A percentile compares a stretch with the other conserved stretches of the same genome.
Conservation (phyloP, 2,329 filamentous ascomycete species). For the Trichoderma sp. region DNA sequence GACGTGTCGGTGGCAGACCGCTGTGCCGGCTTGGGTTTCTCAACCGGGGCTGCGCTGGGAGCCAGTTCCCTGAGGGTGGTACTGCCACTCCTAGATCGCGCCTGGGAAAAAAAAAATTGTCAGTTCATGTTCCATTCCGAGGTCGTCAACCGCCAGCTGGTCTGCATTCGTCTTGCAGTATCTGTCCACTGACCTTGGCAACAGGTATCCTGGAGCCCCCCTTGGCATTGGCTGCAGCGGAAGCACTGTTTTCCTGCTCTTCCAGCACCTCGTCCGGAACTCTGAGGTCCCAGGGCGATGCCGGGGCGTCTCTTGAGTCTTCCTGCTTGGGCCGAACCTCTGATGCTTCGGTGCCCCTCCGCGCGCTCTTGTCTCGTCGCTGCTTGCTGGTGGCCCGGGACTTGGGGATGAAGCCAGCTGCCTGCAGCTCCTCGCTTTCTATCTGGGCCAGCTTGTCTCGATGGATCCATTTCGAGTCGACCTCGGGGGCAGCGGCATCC, state of each 20-base stretch:
- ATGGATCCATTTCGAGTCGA: conserved; percentile 78
- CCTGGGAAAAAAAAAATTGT: conserved; percentile 58
- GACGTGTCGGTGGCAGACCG: conserved; percentile 54
- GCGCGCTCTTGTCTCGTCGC: conserved; percentile 43
- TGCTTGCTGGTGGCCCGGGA: conserved; percentile 56
- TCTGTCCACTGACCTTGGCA: conserved; percentile 70
- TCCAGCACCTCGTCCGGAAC: conserved; percentile 76
- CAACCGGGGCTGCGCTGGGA: conserved; percentile 30
- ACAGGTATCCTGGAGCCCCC: conserved; percentile 83
- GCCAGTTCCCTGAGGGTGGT: conserved; percentile 48
- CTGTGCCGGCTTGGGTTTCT: conserved; percentile 37
- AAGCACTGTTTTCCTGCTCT: conserved; percentile 50
- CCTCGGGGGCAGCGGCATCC: conserved; percentile 45
- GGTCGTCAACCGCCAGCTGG: conserved; percentile 65
- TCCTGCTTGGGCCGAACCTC: conserved; percentile 49
- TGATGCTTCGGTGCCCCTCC: conserved; percentile 40
- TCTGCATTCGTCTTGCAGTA: conserved; percentile 52
- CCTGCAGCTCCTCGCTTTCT: conserved; percentile 78
- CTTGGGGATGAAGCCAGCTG: conserved; percentile 66
- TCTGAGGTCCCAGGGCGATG: conserved; percentile 70
- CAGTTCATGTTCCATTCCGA: conserved; percentile 50
- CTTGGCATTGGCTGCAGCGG: conserved; percentile 52
- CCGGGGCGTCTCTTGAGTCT: conserved; percentile 45
- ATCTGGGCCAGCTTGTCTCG: conserved; percentile 81
- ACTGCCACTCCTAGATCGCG: conserved; percentile 71